Evolutionary conservation across 225 moss, liverwort and hornwort species (phyloP), one percentile per base, ranked within the genome.

Genomic region (Takakia lepidozioides): DNA sequence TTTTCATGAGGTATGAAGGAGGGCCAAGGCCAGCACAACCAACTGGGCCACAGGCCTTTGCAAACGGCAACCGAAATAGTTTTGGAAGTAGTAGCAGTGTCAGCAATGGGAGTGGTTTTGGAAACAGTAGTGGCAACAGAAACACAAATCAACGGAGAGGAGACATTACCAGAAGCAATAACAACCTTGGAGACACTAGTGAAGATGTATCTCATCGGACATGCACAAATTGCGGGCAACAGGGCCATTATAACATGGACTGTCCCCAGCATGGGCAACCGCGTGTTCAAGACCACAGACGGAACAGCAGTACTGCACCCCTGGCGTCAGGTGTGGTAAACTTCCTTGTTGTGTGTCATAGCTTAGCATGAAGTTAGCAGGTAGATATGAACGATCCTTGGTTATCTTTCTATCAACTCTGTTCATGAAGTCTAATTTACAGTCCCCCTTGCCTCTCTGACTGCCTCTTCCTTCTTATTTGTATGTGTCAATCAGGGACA

Each of bases 191-290:
- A n/a, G n/a, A n/a, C n/a, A n/a, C n/a, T 26, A 27, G 3, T n/a
- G 49, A 2, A 25, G 30, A 49, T 41, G 63, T 41, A 39, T 63
- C 67, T 62, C 86, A 71, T 58, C 58, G 70, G 60, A 76, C 38
- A 41, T 98, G 95, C 56, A 69, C 91, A 36, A 87, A 55, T 53
- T 98, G 95, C 58, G 87, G 90, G 32, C 77, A 87, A 53, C 54
- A 60, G 3, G 95, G 95, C 35, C 95, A 98, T 53, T 87, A 75
- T 50, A 82, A 76, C 19, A 87, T 77, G 34, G 87, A 90, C 52
- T 98, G 95, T 55, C 84, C 80, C 44, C 66, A 66, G 38, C 74
- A 82, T 36, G 57, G 81, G 25, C 79, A 64, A 52, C 75, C 49
- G 48, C 65, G 70, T 22, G 57, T 49, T 20, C 59, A 52, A 41